Conservation (phyloP, 225 moss, liverwort and hornwort species). For the Straminergon stramineum region DNA sequence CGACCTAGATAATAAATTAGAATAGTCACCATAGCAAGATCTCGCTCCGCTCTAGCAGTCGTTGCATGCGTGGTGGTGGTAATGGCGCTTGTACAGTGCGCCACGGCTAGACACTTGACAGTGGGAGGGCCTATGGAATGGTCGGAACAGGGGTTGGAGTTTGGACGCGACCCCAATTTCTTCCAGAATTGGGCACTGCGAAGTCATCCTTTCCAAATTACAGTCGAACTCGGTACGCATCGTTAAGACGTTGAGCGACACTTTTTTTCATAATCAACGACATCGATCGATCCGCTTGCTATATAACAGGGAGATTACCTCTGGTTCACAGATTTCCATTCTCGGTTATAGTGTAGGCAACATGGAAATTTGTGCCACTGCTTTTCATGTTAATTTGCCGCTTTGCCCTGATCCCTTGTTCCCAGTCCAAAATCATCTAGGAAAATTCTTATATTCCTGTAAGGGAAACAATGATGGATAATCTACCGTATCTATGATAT, state of each 20-base stretch:
- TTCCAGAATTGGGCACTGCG: not conserved
- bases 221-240: not conserved
- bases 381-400: no score
- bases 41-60: not conserved
- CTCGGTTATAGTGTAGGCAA: no score
- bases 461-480: no score
- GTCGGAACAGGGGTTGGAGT: not conserved
- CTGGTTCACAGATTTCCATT: not conserved
- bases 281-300: not conserved
- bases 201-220: not conserved
- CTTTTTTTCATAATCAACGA: not conserved
- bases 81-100: not conserved
- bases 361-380: no score
- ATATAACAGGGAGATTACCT: not conserved
- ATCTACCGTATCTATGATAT: not conserved
- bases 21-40: not conserved
- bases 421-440: no score
- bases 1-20: not conserved
- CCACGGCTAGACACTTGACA: not conserved
- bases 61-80: not conserved
- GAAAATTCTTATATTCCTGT: no score
- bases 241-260: no score
- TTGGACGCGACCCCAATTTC: not conserved
- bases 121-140: not conserved
- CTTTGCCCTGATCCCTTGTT: no score